Conservation (phyloP, 1,284 basidiomycete species). For the Moesziomyces parantarcticus region DNA sequence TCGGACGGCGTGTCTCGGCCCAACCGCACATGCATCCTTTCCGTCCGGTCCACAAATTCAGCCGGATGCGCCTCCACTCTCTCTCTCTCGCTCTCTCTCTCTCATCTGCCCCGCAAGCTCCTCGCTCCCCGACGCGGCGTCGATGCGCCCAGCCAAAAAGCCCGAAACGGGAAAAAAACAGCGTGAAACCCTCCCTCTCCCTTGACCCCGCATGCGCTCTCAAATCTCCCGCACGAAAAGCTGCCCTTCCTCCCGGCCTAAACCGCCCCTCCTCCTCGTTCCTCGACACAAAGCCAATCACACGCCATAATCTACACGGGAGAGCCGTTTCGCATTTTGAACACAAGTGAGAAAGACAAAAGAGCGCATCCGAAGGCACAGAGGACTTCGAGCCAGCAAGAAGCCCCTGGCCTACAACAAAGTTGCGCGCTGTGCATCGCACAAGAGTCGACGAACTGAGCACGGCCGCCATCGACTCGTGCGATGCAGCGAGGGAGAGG, state of each 20-base stretch:
- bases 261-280: not conserved
- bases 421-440: not conserved
- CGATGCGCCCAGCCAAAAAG: not conserved
- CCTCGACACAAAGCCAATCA: no score
- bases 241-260: not conserved
- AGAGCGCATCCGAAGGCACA: not conserved
- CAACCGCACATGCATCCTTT: not conserved
- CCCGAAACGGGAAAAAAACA: no score
- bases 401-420: conserved; percentile 3
- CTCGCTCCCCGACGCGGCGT: not conserved
- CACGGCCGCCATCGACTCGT: not conserved
- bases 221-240: not conserved
- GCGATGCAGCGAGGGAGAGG: not conserved
- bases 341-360: not conserved
- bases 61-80: not conserved
- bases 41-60: not conserved
- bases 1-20: not conserved
- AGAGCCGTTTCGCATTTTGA: not conserved
- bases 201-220: not conserved
- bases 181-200: not conserved
- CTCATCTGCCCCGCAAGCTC: not conserved
- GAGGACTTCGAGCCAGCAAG: not conserved
- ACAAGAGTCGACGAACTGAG: no score
- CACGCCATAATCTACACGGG: not conserved
- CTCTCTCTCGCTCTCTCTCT: no score